Evolutionary conservation across 2,329 filamentous ascomycete genomes (phyloP).

Genomic region (Ceratocystiopsis minuta): DNA sequence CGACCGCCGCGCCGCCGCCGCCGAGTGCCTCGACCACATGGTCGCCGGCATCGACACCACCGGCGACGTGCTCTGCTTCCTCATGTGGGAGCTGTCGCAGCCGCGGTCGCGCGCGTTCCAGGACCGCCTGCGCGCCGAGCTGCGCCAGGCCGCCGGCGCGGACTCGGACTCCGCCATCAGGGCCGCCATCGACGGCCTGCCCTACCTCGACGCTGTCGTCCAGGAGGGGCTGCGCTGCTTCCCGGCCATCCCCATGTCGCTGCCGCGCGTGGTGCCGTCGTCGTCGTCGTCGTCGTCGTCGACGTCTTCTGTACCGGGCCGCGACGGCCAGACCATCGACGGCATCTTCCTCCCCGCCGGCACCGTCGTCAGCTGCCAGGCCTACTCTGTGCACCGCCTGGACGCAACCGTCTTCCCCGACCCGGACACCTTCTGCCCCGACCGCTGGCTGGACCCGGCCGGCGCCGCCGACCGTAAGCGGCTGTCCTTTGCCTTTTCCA

Average conservation of each 20-base stretch:
- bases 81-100: slow-evolving; percentile 54
- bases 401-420: slow-evolving; percentile 55
- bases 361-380: slow-evolving; percentile 42
- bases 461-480: slow-evolving; percentile 54
- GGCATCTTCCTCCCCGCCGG: slow-evolving; percentile 33
- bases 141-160: slow-evolving; percentile 13
- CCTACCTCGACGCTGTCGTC: slow-evolving; percentile 45
- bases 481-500: slow-evolving; percentile 47
- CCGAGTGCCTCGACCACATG: slow-evolving; percentile 56
- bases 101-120: slow-evolving; percentile 35
- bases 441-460: slow-evolving; percentile 61
- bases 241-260: slow-evolving; percentile 47
- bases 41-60: slow-evolving; percentile 56
- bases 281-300: slow-evolving; percentile 29
- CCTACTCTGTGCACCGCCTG: slow-evolving; percentile 40
- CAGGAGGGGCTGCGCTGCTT: slow-evolving; percentile 44
- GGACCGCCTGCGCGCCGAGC: slow-evolving; percentile 31
- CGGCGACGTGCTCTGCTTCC: slow-evolving; percentile 49
- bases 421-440: slow-evolving; percentile 60
- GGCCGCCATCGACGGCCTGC: slow-evolving; percentile 12
- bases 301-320: slow-evolving; percentile 13
- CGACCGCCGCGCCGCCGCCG: slow-evolving; percentile 36
- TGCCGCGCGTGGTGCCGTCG: slow-evolving; percentile 39
- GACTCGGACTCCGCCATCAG: slow-evolving; percentile 17
- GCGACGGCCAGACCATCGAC: slow-evolving; percentile 35